Evolutionary conservation across 129 eudicot species (phyloP).

Genomic region (Saussurea involucrata): DNA sequence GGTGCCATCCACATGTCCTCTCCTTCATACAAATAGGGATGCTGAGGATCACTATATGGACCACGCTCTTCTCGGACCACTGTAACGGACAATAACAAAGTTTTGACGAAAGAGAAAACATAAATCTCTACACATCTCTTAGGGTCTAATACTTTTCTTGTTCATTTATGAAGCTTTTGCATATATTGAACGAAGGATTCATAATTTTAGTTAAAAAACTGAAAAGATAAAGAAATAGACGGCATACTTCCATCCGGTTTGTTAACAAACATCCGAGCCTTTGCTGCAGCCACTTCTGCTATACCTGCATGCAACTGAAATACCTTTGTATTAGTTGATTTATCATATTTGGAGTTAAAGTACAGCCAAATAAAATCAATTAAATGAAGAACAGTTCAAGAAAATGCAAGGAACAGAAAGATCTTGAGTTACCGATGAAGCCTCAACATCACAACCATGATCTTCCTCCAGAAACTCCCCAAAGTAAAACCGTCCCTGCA

Average conservation of each 20-base stretch:
- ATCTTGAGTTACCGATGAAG: slow-evolving; percentile 54
- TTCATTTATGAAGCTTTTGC: neutral
- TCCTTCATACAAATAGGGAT: slow-evolving; percentile 89
- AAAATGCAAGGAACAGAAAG: neutral
- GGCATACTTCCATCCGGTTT: slow-evolving; percentile 93
- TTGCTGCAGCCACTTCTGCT: slow-evolving; percentile 97
- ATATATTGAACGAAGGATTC: neutral
- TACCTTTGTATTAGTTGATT: slow-evolving; percentile 20
- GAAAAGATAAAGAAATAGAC: slow-evolving; percentile 3
- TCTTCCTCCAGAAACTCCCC: slow-evolving; percentile 69
- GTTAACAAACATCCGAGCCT: slow-evolving; percentile 93
- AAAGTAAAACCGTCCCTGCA: slow-evolving; percentile 93
- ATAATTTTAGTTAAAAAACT: neutral
- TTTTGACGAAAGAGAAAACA: neutral
- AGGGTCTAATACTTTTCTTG: neutral
- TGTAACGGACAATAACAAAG: slow-evolving; percentile 21
- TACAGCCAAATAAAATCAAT: neutral
- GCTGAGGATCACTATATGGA: slow-evolving; percentile 93
- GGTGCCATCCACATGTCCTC: slow-evolving; percentile 99
- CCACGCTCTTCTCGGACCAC: slow-evolving; percentile 95
- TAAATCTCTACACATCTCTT: neutral
- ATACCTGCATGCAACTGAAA: slow-evolving; percentile 90
- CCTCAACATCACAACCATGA: slow-evolving; percentile 71
- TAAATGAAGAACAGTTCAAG: neutral
- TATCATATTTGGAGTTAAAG: neutral